These are phyloP conservation scores for Recurvomyces mirabilis DNA, from an alignment of 495 filamentous ascomycete species.

Conservation along the genomic window DNA sequence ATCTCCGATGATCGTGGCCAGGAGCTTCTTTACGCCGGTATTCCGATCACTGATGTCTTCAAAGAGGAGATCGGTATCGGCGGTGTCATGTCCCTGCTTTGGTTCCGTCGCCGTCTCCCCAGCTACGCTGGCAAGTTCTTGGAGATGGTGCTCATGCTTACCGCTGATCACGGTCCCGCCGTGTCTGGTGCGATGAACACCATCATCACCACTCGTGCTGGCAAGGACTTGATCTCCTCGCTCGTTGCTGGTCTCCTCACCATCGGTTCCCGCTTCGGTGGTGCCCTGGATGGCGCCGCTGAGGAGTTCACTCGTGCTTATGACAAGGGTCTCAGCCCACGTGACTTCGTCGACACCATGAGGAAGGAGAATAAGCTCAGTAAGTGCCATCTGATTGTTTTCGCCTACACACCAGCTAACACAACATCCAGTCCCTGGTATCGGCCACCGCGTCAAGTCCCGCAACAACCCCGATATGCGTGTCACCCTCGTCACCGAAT, in stretches of 20 bases:
- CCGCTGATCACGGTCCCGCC: constrained; percentile 95
- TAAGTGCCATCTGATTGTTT: constrained; percentile 32
- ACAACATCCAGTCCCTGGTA: constrained; percentile 68
- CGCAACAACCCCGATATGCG: constrained; percentile 99
- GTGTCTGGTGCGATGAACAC: constrained; percentile 99
- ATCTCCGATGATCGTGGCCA: constrained; percentile 99
- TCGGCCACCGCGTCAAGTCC: constrained; percentile 98
- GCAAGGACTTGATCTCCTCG: constrained; percentile 93
- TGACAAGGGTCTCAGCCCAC: constrained; percentile 93
- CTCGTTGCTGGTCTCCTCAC: constrained; percentile 94
- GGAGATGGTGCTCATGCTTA: constrained; percentile 99
- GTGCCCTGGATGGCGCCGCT: constrained; percentile 92
- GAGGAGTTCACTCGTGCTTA: constrained; percentile 98
- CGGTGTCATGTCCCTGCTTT: constrained; percentile 98
- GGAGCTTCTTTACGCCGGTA: constrained; percentile 95
- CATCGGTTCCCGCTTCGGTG: constrained; percentile 95
- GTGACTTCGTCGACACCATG: constrained; percentile 98
- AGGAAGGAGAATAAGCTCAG: constrained; percentile 99
- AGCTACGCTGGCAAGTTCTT: constrained; percentile 96
- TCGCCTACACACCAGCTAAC: constrained; percentile 1
- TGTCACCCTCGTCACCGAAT: constrained; percentile 98
- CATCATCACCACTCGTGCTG: constrained; percentile 97
- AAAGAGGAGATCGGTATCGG: constrained; percentile 96
- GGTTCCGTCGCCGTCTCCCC: constrained; percentile 98
- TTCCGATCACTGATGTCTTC: constrained; percentile 99